Evolutionary conservation across 495 filamentous ascomycete genomes (phyloP).

Genomic region (Ramalina peruviana): DNA sequence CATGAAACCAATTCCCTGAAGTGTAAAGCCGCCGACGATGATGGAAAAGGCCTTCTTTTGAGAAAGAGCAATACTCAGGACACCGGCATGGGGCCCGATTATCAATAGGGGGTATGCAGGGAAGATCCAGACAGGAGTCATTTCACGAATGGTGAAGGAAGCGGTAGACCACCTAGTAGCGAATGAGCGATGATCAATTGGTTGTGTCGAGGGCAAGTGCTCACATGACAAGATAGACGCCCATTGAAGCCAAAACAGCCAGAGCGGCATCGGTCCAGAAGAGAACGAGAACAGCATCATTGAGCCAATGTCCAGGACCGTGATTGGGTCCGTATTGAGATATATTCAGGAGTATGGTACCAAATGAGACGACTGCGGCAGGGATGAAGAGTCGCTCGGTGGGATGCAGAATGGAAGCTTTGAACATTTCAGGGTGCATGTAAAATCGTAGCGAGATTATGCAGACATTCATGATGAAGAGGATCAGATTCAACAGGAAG

Average conservation of each 20-base stretch:
- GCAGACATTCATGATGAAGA: conserved; percentile 56
- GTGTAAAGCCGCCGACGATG: conserved; percentile 54
- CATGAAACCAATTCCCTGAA: conserved; percentile 75
- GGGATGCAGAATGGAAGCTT: conserved; percentile 58
- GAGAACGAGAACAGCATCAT: conserved; percentile 42
- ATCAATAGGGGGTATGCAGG: conserved; percentile 78
- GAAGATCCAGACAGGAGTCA: conserved; percentile 91
- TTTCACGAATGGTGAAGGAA: conserved; percentile 68
- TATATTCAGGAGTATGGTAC: conserved; percentile 66
- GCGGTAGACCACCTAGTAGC: conserved; percentile 49
- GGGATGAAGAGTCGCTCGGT: conserved; percentile 72
- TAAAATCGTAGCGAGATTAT: conserved; percentile 58
- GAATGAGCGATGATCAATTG: neutral
- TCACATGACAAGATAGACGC: conserved; percentile 59
- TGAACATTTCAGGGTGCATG: conserved; percentile 56
- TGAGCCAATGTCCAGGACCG: conserved; percentile 52
- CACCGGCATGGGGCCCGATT: conserved; percentile 58
- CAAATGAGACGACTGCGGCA: conserved; percentile 54
- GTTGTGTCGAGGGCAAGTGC: neutral
- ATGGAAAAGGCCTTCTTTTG: conserved; percentile 40
- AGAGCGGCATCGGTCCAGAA: conserved; percentile 64
- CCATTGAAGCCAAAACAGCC: conserved; percentile 47
- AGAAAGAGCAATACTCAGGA: conserved; percentile 37
- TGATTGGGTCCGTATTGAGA: conserved; percentile 61
- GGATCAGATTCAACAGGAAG: conserved; percentile 59